These are phyloP conservation scores for Microglena sp. DNA, from an alignment of 139 green algal species.

Conservation along the genomic window DNA sequence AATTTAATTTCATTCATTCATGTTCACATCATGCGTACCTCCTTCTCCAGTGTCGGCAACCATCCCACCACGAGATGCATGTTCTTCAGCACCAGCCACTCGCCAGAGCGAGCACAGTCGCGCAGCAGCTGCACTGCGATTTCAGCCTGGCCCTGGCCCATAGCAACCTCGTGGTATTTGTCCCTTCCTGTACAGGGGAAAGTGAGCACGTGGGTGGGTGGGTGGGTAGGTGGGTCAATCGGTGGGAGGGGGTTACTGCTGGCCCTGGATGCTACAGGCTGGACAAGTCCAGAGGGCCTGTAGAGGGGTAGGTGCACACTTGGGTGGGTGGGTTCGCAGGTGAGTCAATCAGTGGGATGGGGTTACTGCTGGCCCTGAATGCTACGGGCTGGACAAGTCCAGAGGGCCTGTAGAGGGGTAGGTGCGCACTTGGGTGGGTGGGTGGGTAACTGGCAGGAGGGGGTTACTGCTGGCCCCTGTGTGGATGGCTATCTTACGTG, in stretches of 20 bases:
- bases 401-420: constrained; percentile 18
- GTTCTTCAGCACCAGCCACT: constrained; percentile 83
- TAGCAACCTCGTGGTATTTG: constrained; percentile 61
- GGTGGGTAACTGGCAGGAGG: too few relatives aligned
- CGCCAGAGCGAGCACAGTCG: constrained; percentile 50
- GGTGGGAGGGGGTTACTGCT: too few relatives aligned
- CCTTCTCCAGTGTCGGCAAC: constrained; percentile 69
- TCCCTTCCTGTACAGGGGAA: background rate
- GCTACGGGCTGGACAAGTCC: constrained; percentile 47
- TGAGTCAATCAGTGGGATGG: background rate
- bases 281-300: constrained; percentile 35
- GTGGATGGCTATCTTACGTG: too few relatives aligned
- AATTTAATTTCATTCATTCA: too few relatives aligned
- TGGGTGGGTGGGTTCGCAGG: too few relatives aligned
- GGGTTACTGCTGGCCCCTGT: constrained; percentile 27
- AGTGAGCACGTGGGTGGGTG: background rate
- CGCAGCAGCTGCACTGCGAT: constrained; percentile 53
- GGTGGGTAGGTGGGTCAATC: too few relatives aligned
- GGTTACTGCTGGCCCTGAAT: constrained; percentile 34
- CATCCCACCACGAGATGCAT: constrained; percentile 66
- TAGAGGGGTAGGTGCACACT: too few relatives aligned
- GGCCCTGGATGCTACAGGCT: constrained; percentile 48
- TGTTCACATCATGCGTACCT: too few relatives aligned
- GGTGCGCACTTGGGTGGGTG: too few relatives aligned
- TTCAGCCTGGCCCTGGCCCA: constrained; percentile 72